A percentile compares a stretch with the other conserved stretches of the same genome.
phyloP scores from a whole-genome alignment of 2,329 filamentous ascomycete species.

The Plenodomus lindquistii region DNA sequence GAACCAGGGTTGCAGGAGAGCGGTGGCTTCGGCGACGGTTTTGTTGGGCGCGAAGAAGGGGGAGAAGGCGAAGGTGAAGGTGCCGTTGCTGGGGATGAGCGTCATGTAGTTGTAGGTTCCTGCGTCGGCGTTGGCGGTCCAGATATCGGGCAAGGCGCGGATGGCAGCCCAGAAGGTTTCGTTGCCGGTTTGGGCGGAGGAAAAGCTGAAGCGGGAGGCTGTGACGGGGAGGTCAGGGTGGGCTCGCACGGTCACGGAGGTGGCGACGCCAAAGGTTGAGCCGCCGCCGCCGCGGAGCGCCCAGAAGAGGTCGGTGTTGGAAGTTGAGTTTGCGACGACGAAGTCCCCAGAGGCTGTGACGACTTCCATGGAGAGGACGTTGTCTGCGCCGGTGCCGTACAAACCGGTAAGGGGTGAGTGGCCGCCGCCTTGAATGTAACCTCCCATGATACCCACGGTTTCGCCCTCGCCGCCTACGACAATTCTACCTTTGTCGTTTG shows the following conservation, averaged over 20 bases:
- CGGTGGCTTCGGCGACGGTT: constrained; percentile 32
- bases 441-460: constrained; percentile 56
- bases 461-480: constrained; percentile 57
- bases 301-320: constrained; percentile 41
- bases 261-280: constrained; percentile 40
- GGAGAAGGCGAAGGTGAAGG: constrained; percentile 38
- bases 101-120: constrained; percentile 42
- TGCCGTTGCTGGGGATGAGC: constrained; percentile 37
- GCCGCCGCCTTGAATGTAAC: constrained; percentile 55
- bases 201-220: constrained; percentile 38
- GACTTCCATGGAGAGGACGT: constrained; percentile 41
- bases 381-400: constrained; percentile 47
- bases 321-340: constrained; percentile 35
- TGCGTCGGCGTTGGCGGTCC: constrained; percentile 42
- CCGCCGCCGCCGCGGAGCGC: constrained; percentile 42
- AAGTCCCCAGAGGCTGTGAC: constrained; percentile 38
- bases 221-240: constrained; percentile 39
- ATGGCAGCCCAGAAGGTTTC: constrained; percentile 43
- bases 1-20: constrained; percentile 40
- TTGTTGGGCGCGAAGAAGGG: constrained; percentile 43
- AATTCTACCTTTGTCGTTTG: constrained; percentile 51
- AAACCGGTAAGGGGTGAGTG: constrained; percentile 57
- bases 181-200: constrained; percentile 34
- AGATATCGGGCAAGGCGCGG: constrained; percentile 33
- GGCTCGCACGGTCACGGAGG: constrained; percentile 40